Evolutionary conservation across 2,329 filamentous ascomycete species (phyloP), one percentile per base, ranked within the genome.

Genomic region (Colletotrichum spinosum): DNA sequence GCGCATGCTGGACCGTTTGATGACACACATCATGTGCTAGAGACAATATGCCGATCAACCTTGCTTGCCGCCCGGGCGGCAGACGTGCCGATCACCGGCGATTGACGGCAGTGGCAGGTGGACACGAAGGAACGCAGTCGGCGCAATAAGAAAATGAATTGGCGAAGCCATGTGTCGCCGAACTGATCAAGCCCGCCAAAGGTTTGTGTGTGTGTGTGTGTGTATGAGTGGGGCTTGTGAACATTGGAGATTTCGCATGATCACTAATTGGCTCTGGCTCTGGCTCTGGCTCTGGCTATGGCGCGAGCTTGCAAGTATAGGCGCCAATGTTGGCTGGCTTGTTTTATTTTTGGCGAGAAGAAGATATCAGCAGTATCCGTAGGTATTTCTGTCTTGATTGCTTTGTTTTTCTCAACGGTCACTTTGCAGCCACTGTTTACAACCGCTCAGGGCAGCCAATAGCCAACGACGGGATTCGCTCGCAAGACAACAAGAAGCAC

Each of bases 181-280:
- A 4, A 25, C 25, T 25, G 25, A 42, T 33, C 45, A 33, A 49
- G 51, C 37, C 17, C 17, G 34, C 25, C 13, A 33, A 48, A 11
- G 13, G 25, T 53, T 53, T 38, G 48, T 17, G 25, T 41, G 42
- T 44, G 9, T 12, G 41, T 44, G 41, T 17, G 17, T 17, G 17
- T 17, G 17, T 17, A 17, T 17, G 34, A 52, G 60, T 58, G 55
- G 48, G 25, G 55, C 41, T 37, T 35, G 55, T 41, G 39, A 17
- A 37, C 13, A 42, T 50, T 5, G 61, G 62, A 50, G 51, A 58
- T 34, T 61, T 55, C 48, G 41, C 41, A 34, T 11, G 37, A 62
- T 65, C 58, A 56, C 55, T 62, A 65, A 45, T 48, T 52, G 48
- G 37, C 50, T 41, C 55, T 50, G 44, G 57, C 46, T 61, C 33